Evolutionary conservation across 2,329 filamentous ascomycete species (phyloP), one percentile per base, ranked within the genome.

Genomic region (Knoxdaviesia capensis): DNA sequence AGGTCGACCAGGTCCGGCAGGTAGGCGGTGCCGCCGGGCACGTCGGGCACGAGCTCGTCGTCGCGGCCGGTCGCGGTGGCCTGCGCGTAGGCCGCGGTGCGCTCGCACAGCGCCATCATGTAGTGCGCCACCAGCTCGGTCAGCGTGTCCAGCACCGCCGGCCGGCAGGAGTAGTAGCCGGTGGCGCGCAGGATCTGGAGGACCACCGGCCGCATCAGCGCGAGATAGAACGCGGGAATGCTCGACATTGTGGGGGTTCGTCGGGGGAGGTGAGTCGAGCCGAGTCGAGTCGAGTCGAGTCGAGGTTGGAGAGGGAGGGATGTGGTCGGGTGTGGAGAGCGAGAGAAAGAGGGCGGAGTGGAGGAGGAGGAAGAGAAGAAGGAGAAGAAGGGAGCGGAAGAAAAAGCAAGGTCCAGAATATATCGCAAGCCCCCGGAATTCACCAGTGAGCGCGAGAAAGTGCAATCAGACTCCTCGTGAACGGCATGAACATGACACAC

Each of bases 131-230:
- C 78, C 6, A 96, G 69, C 58, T 94, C 86, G 9, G 85, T 82
- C n/a, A 94, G 59, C 7, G 82, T 78, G 60, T 96, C 87, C 44
- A 94, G 67, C 6, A 92, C 86, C 4, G 80, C 79, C 2, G 84
- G 78, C 43, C 77, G 77, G 41, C 85, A 82, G 36, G 79, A 70
- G 56, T 92, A 83, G 62, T 92, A 96, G 55, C 88, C 88, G 29
- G 85, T 80, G 31, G 87, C 84, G 54, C 88, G 85, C 41, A 96
- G 75, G 52, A 93, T 88, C 60, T 94, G 86, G 44, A 96, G 74
- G 46, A 94, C 74, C 39, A 79, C 78, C 2, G 88, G 88, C 36
- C 86, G 84, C 44, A 96, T 69, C 48, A 94, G 77, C 46, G 82
- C 79, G 59, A 84, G 79, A 61, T 66, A 71, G 44, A 71, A 58